Conservation (phyloP, 768 basidiomycete genomes). For the Cantharellus anzutake region DNA sequence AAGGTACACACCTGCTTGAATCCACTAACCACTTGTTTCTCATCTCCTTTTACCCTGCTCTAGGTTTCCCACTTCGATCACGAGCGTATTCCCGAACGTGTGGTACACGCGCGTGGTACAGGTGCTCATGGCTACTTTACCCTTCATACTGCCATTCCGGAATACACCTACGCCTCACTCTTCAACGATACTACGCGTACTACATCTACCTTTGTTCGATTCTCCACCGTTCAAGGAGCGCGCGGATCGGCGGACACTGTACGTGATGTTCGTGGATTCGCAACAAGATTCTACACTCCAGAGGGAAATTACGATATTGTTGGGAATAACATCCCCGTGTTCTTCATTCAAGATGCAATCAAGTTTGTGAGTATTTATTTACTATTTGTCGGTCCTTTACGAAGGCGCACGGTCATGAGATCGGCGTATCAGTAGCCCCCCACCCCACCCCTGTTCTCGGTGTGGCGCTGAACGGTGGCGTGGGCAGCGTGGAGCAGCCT, state of each 20-base stretch:
- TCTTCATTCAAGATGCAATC: slow-evolving; percentile 68
- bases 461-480: too few relatives aligned
- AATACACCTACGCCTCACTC: slow-evolving; percentile 50
- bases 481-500: too few relatives aligned
- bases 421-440: too few relatives aligned
- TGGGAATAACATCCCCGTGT: slow-evolving; percentile 60
- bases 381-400: neutral
- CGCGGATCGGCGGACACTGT: slow-evolving; percentile 72
- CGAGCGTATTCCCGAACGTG: slow-evolving; percentile 78
- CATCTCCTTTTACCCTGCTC: slow-evolving; percentile 41
- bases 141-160: slow-evolving; percentile 47
- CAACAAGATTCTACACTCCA: slow-evolving; percentile 61
- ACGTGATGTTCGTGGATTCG: slow-evolving; percentile 77
- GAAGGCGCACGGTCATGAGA: neutral
- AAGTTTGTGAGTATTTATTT: slow-evolving; percentile 22
- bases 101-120: slow-evolving; percentile 49
- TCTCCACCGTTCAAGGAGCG: slow-evolving; percentile 70
- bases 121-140: slow-evolving; percentile 75
- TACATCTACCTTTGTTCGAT: slow-evolving; percentile 66
- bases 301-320: slow-evolving; percentile 84
- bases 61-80: slow-evolving; percentile 58
- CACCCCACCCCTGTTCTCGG: too few relatives aligned
- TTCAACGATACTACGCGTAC: slow-evolving; percentile 52
- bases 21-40: slow-evolving; percentile 1
- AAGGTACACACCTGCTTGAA: slow-evolving; percentile 11